Conservation (phyloP, 495 filamentous ascomycete species). For the Xylaria palmicola region DNA sequence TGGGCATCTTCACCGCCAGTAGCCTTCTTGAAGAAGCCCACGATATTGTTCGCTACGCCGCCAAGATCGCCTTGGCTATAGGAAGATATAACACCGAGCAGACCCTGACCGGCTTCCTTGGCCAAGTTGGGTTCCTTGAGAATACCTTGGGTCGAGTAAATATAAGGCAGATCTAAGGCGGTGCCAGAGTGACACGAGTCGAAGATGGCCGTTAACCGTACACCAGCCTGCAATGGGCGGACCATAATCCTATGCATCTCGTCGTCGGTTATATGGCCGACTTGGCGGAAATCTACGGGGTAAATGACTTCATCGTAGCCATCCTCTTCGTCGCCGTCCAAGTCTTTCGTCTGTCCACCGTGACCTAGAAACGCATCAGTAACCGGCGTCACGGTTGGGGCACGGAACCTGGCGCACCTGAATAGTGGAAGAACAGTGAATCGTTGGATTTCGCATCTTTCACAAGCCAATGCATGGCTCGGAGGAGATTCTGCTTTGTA, state of each 20-base stretch:
- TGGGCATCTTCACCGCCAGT: slow-evolving; percentile 79
- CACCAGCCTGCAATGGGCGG: slow-evolving; percentile 71
- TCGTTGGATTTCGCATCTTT: slow-evolving; percentile 94
- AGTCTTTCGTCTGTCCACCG: slow-evolving; percentile 93
- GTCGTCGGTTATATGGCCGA: slow-evolving; percentile 95
- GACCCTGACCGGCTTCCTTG: slow-evolving; percentile 93
- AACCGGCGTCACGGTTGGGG: not conserved
- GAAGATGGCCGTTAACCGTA: slow-evolving; percentile 95
- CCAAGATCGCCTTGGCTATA: slow-evolving; percentile 90
- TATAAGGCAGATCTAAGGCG: slow-evolving; percentile 91
- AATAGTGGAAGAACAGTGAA: slow-evolving; percentile 98
- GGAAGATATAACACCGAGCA: slow-evolving; percentile 83
- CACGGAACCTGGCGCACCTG: slow-evolving; percentile 56
- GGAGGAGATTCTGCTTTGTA: slow-evolving; percentile 91
- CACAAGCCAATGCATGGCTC: slow-evolving; percentile 98
- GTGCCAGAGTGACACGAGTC: slow-evolving; percentile 99
- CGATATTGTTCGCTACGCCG: slow-evolving; percentile 73
- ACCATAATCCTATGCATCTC: slow-evolving; percentile 99
- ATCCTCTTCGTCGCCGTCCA: slow-evolving; percentile 91
- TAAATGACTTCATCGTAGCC: slow-evolving; percentile 99
- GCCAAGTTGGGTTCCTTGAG: slow-evolving; percentile 98
- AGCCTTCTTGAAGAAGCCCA: slow-evolving; percentile 92
- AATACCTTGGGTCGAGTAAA: slow-evolving; percentile 92
- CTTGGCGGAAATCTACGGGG: slow-evolving; percentile 86
- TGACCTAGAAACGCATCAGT: slow-evolving; percentile 59